phyloP scores from a whole-genome alignment of 805 yeast genomes.

The Ogataea philodendri region DNA sequence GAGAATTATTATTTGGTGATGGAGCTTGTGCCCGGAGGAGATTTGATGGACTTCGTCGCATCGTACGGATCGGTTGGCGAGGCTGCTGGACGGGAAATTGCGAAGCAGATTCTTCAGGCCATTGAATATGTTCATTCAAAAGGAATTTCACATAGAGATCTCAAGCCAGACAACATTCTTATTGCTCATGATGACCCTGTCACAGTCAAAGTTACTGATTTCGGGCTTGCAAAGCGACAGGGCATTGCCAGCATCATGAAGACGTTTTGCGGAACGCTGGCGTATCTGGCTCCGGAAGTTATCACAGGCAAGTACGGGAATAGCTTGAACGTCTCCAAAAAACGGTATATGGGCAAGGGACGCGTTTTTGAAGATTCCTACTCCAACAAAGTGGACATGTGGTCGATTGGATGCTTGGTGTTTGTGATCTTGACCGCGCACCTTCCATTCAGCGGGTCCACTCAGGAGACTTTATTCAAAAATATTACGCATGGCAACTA shows the following conservation, averaged over 20 bases:
- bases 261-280: slow-evolving; percentile 96
- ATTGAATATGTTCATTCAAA: slow-evolving; percentile 81
- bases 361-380: slow-evolving; percentile 44
- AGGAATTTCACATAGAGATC: slow-evolving; percentile 94
- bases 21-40: slow-evolving; percentile 97
- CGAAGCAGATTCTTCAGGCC: slow-evolving; percentile 80
- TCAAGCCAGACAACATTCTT: slow-evolving; percentile 93
- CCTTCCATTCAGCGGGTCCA: slow-evolving; percentile 89
- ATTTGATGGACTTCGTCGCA: slow-evolving; percentile 94
- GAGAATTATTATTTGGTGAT: slow-evolving; percentile 83
- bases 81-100: slow-evolving; percentile 81
- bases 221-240: slow-evolving; percentile 90
- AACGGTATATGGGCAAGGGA: slow-evolving; percentile 35
- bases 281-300: slow-evolving; percentile 96
- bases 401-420: slow-evolving; percentile 95
- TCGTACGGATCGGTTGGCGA: slow-evolving; percentile 91
- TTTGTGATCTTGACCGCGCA: slow-evolving; percentile 92
- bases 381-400: slow-evolving; percentile 89
- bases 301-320: slow-evolving; percentile 52
- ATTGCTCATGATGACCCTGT: slow-evolving; percentile 92
- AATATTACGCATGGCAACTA: slow-evolving; percentile 77
- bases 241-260: slow-evolving; percentile 84
- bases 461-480: slow-evolving; percentile 80
- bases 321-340: slow-evolving; percentile 25
- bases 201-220: slow-evolving; percentile 88